These are phyloP conservation scores for Grifola frondosa DNA, from an alignment of 1,284 basidiomycete species.

Conservation along the genomic window DNA sequence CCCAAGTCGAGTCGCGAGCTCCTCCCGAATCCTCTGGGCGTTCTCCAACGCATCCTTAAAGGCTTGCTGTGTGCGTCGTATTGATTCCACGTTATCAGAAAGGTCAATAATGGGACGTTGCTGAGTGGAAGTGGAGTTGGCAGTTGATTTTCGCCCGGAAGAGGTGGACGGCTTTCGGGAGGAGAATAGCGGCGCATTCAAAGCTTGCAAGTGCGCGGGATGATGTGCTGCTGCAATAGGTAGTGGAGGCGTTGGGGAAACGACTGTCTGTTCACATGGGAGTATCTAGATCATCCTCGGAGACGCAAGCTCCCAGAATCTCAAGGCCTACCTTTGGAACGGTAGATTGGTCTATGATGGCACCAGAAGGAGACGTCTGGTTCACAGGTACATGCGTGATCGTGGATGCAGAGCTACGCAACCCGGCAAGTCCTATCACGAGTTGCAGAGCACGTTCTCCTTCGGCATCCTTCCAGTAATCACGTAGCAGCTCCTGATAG, in stretches of 20 bases:
- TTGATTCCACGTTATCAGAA: too few species aligned
- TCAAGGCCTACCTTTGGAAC: too few species aligned
- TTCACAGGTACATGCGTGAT: background rate
- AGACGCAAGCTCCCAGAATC: background rate
- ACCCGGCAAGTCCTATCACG: conserved; percentile 33
- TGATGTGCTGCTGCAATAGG: conserved; percentile 52
- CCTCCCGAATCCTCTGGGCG: conserved; percentile 10
- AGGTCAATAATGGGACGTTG: too few species aligned
- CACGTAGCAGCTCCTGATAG: conserved; percentile 31
- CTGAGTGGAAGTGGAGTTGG: too few species aligned
- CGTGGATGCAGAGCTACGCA: conserved; percentile 6
- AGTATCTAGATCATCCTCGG: too few species aligned
- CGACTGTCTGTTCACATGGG: too few species aligned
- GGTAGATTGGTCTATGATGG: too few species aligned
- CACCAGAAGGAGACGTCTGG: too few species aligned
- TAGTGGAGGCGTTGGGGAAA: conserved; percentile 33
- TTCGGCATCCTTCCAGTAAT: conserved; percentile 30
- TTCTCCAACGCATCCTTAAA: conserved; percentile 14
- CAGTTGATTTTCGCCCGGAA: background rate
- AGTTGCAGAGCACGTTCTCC: conserved; percentile 35
- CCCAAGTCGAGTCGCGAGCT: too few species aligned
- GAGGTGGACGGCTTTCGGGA: background rate
- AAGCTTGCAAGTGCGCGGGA: conserved; percentile 31
- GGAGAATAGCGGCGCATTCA: conserved; percentile 18
- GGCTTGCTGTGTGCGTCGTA: background rate